These are phyloP conservation scores for Shiraia sp. DNA, from an alignment of 2,329 filamentous ascomycete genomes.

Conservation along the genomic window DNA sequence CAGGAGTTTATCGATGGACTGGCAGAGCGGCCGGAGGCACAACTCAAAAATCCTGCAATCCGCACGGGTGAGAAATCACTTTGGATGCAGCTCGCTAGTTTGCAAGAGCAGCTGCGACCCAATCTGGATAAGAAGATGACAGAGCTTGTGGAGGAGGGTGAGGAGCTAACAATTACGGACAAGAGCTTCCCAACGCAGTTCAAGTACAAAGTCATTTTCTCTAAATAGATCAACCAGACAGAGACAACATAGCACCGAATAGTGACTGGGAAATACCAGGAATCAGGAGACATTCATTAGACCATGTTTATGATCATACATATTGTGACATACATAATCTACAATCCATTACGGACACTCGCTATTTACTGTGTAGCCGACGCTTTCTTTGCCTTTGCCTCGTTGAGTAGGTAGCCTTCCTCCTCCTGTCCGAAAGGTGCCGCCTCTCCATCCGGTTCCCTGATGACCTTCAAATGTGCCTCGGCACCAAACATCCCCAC, in stretches of 20 bases:
- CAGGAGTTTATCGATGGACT: constrained; percentile 85
- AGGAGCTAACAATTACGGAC: constrained; percentile 91
- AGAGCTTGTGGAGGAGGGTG: constrained; percentile 77
- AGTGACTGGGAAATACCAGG: not conserved
- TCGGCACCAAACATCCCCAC: constrained; percentile 41
- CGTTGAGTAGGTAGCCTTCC: not conserved
- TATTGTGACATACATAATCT: constrained; percentile 2
- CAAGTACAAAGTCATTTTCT: constrained; percentile 61
- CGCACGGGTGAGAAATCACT: constrained; percentile 79
- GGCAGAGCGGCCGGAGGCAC: constrained; percentile 80
- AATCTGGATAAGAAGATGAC: constrained; percentile 79
- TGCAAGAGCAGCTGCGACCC: constrained; percentile 81
- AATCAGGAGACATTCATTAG: not conserved
- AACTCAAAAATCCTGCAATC: constrained; percentile 91
- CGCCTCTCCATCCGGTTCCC: constrained; percentile 26
- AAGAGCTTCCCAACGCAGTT: constrained; percentile 80
- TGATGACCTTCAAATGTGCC: constrained; percentile 26
- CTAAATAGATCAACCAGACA: constrained; percentile 20
- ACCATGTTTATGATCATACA: constrained; percentile 7
- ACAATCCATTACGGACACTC: constrained; percentile 4
- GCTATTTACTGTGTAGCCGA: not conserved
- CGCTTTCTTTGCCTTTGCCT: constrained; percentile 3
- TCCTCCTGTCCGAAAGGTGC: constrained; percentile 25
- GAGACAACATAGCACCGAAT: no score
- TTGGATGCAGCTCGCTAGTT: constrained; percentile 83